Evolutionary conservation across 202 grass and related monocot species (phyloP).

Genomic region (Schoenoplectus triqueter): DNA sequence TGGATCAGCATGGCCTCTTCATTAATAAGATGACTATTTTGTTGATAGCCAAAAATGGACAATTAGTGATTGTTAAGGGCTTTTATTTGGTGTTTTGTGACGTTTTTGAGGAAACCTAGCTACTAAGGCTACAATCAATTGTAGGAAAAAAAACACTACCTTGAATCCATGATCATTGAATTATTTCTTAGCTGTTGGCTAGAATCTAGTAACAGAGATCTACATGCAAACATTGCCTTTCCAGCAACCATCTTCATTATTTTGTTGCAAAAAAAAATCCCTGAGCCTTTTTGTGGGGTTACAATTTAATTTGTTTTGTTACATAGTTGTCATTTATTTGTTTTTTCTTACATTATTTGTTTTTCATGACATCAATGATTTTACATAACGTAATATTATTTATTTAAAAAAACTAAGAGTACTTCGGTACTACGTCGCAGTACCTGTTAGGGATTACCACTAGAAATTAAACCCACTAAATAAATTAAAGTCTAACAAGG

Average conservation of each 20-base stretch:
- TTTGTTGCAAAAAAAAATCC: background rate
- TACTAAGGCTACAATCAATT: background rate
- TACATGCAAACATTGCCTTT: constrained; percentile 12
- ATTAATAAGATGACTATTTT: constrained; percentile 19
- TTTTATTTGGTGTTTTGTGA: constrained; percentile 19
- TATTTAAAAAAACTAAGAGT: too few relatives aligned
- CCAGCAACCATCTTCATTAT: background rate
- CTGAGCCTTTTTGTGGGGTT: background rate
- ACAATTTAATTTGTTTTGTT: too few relatives aligned
- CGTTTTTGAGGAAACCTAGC: constrained; percentile 35
- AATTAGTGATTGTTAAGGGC: background rate
- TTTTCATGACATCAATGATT: background rate
- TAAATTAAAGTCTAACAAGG: too few relatives aligned
- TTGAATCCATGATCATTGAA: background rate
- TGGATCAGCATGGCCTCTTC: constrained; percentile 12
- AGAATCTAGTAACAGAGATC: constrained; percentile 20
- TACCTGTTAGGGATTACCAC: too few relatives aligned
- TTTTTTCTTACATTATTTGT: background rate
- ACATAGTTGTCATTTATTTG: background rate
- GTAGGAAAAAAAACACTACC: background rate
- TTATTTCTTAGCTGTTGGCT: constrained; percentile 3
- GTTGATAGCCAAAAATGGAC: constrained; percentile 30
- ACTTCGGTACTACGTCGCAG: too few relatives aligned
- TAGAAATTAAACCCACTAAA: too few relatives aligned
- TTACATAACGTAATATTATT: background rate